Evolutionary conservation across 2,329 filamentous ascomycete genomes (phyloP), one percentile per base, ranked within the genome.

Genomic region (Bipolaris cookei): DNA sequence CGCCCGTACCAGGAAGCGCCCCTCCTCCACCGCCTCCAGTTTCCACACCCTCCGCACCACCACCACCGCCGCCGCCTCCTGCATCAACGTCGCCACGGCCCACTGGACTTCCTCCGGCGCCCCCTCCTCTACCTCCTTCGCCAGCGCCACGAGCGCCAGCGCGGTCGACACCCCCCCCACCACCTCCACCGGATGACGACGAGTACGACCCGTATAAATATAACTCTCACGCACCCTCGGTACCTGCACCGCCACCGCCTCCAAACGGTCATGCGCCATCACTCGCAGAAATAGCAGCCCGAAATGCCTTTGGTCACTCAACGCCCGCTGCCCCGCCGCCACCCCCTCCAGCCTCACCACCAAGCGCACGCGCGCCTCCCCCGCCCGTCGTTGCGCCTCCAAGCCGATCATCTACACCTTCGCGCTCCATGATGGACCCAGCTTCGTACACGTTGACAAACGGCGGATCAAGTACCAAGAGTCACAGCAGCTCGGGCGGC

Each of bases 371-470:
- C 21, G 75, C 75, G 11, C 72, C 76, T 30, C 77, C 78, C 30
- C 77, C 78, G 7, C 68, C 68, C 14, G 59, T 64, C 16, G 63
- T 68, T 13, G 54, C 70, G 10, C 61, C 75, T 10, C 69, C 73
- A 3, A 63, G 42, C 16, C 67, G 71, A 37, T 68, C 74, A 16
- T 62, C 71, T 21, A 76, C 63, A 44, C 79, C 80, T 73, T 80
- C 67, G 70, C 88, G 76, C 44, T 84, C 88, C 4, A 86, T 90
- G 81, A 80, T 95, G 13, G 89, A 94, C 71, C 84, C 91, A 1
- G 90, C 87, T 70, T 83, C 88, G 11, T 95, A 92, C 76, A 95
- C 91, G 0, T 65, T 82, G 25, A 77, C 75, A 1, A 81, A 81
- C 42, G 78, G 78, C 6, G 74, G 72, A 16, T 63, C 65, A 34